Evolutionary conservation across 805 yeast genomes (phyloP), one percentile per base, ranked within the genome.

Genomic region (Yamadazyma laniorum): DNA sequence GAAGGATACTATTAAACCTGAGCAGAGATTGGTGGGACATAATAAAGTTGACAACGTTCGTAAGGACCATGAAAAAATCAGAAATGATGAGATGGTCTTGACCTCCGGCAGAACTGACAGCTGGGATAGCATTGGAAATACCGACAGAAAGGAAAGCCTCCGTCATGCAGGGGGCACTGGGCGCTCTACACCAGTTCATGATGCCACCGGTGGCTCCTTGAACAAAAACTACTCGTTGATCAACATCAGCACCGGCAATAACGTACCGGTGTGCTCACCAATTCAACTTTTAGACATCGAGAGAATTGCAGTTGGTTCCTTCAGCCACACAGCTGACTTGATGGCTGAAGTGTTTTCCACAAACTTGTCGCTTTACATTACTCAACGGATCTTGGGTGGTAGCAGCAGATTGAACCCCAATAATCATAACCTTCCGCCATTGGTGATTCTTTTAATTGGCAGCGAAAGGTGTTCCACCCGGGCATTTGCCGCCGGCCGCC

Each of bases 271-370:
- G 38, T 82, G 89, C 12, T 77, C 90, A 2, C 88, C 95, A 1
- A 76, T 86, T 3, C 95, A 90, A 58, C 60, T 88, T 39, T 63
- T 82, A 6, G 95, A 87, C 45, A 75, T 88, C 33, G 91, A 87
- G 56, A 68, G 84, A 29, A 55, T 79, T 5, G 55, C 81, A 8
- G 52, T 65, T 3, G 82, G 78, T 11, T 29, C 54, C 2, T 74
- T 72, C 35, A 82, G 74, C 43, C 72, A 79, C 3, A 58, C 79
- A 11, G 51, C 77, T 2, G 58, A 67, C 5, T 53, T 64, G 2
- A 53, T 81, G 43, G 61, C 74, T 12, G 96, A 88, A 56, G 78
- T 78, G 36, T 79, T 86, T 25, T 87, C 87, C 4, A 63, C 81
- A 22, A 82, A 85, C 33, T 63, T 88, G 18, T 74, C 85, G 2